Base-by-base conservation (phyloP, 208 protist genomes). In the Trichomonas vaginalis region DNA sequence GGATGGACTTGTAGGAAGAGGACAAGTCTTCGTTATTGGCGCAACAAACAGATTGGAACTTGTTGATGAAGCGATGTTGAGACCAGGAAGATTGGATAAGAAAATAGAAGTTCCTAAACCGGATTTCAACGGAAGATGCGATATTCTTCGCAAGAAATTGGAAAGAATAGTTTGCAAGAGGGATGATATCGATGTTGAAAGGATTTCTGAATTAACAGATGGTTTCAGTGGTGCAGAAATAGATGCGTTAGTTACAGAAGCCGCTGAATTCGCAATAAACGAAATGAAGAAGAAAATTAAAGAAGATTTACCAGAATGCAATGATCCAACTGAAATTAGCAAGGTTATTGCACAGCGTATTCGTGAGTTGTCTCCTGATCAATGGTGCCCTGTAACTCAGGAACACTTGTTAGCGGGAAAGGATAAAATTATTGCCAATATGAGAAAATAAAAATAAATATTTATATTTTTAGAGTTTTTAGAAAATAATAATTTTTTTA, bases 1-100 rank as follows among this genome's bases (percentile, higher is more conserved):
- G 95, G 99, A 99, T 97, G 99, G 99, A n/a, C 96, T 99, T 1
- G 98, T 99, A 61, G 97, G 97, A 0, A 97, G 98, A 21, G 97
- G 98, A 80, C 97, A 98, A 32, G 98, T 99, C 0, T 99, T 98
- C 96, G 95, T 96, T 37, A 87, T 96, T 51, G 96, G 82, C 0
- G 83, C 96, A 32, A 95, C 96, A 46, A 96, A 95, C 17, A 35
- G 96, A 32, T 79, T 95, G 6, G 95, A 96, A 27, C 27, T 87
- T 0, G 46, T 96, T 39, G 96, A 96, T 92, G 70, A 80, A 39
- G 96, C 96, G 9, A 79, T 96, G 49, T 15, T 96, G 23, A 51
- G 96, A 48, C 96, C 88, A 79, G 96, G 96, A 46, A 37, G 95
- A 48, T 83, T 96, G 8, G 95, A 87, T 32, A 96, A 96, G 95